These are phyloP conservation scores for Fusarium sp. DNA, from an alignment of 2,329 filamentous ascomycete genomes.

Conservation along the genomic window DNA sequence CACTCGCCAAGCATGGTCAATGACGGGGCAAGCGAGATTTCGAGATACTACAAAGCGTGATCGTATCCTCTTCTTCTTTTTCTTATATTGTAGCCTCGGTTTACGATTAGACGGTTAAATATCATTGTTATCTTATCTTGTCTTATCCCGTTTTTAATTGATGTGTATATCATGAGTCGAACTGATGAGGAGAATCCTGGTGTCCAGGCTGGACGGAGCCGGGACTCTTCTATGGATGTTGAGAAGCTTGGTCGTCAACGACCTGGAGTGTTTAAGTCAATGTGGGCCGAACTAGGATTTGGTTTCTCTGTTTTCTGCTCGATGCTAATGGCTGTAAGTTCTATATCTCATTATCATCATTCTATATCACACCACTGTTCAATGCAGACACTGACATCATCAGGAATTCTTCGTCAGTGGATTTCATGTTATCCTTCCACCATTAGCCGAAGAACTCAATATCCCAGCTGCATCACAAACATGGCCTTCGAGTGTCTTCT, in stretches of 20 bases:
- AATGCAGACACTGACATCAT: not conserved
- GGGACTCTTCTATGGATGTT: slow-evolving; percentile 31
- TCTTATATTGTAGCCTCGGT: not conserved
- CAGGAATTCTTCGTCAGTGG: slow-evolving; percentile 47
- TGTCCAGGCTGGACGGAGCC: not conserved
- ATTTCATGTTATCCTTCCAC: slow-evolving; percentile 68
- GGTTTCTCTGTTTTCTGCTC: slow-evolving; percentile 41
- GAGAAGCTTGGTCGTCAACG: slow-evolving; percentile 45
- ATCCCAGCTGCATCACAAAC: slow-evolving; percentile 72
- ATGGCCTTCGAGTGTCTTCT: slow-evolving; percentile 74
- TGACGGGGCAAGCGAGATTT: slow-evolving; percentile 21
- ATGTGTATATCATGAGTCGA: slow-evolving; percentile 13
- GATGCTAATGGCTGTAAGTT: slow-evolving; percentile 43
- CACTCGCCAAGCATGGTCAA: slow-evolving; percentile 22
- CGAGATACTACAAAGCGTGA: slow-evolving; percentile 23
- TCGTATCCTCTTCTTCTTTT: slow-evolving; percentile 6
- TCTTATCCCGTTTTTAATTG: not conserved
- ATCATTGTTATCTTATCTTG: not conserved
- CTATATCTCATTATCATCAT: not conserved
- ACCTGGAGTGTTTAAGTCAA: slow-evolving; percentile 39
- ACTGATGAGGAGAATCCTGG: slow-evolving; percentile 32
- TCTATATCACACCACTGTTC: not conserved
- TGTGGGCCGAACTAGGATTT: slow-evolving; percentile 43
- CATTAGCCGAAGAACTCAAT: slow-evolving; percentile 68
- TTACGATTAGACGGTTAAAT: not conserved